Base-by-base conservation (phyloP, 495 filamentous ascomycete species). In the Aspergillus sparsus region DNA sequence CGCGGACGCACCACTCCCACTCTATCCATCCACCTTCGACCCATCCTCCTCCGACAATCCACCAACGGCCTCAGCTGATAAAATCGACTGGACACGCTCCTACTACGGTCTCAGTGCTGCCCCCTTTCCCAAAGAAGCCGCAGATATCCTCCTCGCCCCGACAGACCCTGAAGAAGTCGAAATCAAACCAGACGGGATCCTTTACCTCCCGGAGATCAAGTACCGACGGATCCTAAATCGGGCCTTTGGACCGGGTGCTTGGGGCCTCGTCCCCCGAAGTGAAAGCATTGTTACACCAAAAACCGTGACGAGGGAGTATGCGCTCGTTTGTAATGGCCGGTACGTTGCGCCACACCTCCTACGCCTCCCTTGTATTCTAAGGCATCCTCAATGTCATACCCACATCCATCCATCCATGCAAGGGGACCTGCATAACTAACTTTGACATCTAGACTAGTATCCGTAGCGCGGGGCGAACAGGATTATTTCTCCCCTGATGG, bases 181-280 rank as follows among this genome's bases (percentile, higher is more conserved):
- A 80, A 86, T 98, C 67, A 98, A 98, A 79, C 89, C 90, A 31
- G 94, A 98, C 75, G 94, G 94, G 33, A 95, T 98, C 65, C 79
- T 97, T 49, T 98, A 97, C 70, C 81, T 98, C 55, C 94, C 94
- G 12, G 94, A 98, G 83, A 98, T 98, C 79, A 98, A 98, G 74
- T 98, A 98, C 74, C 81, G 94, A 21, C 81, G 94, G 41, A 97
- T 97, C 58, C 75, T 98, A 63, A 97, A 97, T 68, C 70, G 77
- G 41, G 92, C 94, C 0, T 98, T 98, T 75, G 94, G 94, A 0
- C 94, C 94, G 2, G 95, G 95, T 3, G 94, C 88, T 2, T 98
- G 94, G 94, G 95, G 94, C 2, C 74, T 98, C 39, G 94, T 90
- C 44, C 94, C 94, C 15, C 76, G 94, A 18, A 90, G 93, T 12